Evolutionary conservation across 768 basidiomycete genomes (phyloP), one percentile per base, ranked within the genome.

Genomic region (Brasilioporus rufonigricans): DNA sequence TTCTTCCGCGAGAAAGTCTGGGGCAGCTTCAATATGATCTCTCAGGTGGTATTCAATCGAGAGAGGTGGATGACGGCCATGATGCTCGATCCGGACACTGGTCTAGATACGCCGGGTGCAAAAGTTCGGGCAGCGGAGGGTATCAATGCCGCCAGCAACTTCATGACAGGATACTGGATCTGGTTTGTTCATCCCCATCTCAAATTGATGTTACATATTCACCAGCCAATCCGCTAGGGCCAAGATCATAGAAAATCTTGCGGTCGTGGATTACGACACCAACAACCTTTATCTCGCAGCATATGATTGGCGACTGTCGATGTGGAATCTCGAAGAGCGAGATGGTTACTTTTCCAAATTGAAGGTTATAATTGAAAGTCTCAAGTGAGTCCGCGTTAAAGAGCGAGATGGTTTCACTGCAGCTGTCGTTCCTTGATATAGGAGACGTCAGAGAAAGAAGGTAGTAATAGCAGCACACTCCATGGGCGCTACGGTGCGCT

Each of bases 91-190:
- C 88, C 91, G 0, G 77, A 86, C 18, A 97, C 95, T 0, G 96
- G 96, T 0, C 77, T 99, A 7, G 96, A 99, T 65, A 90, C 92
- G 4, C 82, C 85, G 0, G 87, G 84, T 16, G 84, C 83, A 43
- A 97, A 93, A 69, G 84, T 98, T 53, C 80, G 96, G 33, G 92
- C 95, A 13, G 93, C 92, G 0, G 91, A 97, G 70, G 95, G 95
- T 0, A 84, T 96, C 21, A 89, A 92, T 65, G 93, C 93, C 0
- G 94, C 93, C 3, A 90, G 88, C 58, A 86, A 79, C 61, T 88
- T 92, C 61, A 83, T 93, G 53, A 85, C 87, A 66, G 93, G 95
- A 1, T 99, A 94, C 67, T 98, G 94, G 95, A 84, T 96, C 50
- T 96, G 93, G 92, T 86, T 64, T 50, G 74, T 23, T 49, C 36